phyloP scores from a whole-genome alignment of 2,329 filamentous ascomycete genomes.

The Sphaerostilbella broomeana region DNA sequence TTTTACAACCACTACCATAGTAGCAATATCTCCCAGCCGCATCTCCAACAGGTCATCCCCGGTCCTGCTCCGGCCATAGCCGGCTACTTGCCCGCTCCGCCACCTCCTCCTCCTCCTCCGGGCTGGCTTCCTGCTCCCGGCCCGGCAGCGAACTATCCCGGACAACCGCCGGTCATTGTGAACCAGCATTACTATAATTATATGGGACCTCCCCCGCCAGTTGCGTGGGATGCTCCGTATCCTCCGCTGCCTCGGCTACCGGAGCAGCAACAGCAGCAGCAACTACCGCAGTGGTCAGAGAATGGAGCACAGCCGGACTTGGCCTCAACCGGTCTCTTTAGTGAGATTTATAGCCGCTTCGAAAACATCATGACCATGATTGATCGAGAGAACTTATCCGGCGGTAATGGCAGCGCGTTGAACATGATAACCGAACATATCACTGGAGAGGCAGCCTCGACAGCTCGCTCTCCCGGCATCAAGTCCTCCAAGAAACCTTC shows the following conservation, averaged over 20 bases:
- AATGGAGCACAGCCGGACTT: neutral
- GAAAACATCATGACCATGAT: slow-evolving; percentile 66
- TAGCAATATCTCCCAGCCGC: no score
- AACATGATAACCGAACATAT: neutral
- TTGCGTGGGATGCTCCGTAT: neutral
- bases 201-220: neutral
- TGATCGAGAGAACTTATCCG: slow-evolving; percentile 45
- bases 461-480: no score
- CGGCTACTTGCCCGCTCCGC: slow-evolving; percentile 15
- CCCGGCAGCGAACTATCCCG: neutral
- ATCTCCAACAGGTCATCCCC: slow-evolving; percentile 21
- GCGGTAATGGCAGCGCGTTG: neutral
- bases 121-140: slow-evolving; percentile 17
- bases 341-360: slow-evolving; percentile 56
- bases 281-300: slow-evolving; percentile 1
- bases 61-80: slow-evolving; percentile 16
- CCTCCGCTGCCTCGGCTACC: slow-evolving; percentile 10
- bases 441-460: no score
- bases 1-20: slow-evolving; percentile 19
- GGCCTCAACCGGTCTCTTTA: slow-evolving; percentile 23
- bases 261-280: slow-evolving; percentile 1
- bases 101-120: slow-evolving; percentile 20
- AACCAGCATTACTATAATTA: slow-evolving; percentile 46
- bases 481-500: no score
- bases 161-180: slow-evolving; percentile 37